Evolutionary conservation across 805 yeast species (phyloP), one percentile per base, ranked within the genome.

Genomic region (Candida silvatica): DNA sequence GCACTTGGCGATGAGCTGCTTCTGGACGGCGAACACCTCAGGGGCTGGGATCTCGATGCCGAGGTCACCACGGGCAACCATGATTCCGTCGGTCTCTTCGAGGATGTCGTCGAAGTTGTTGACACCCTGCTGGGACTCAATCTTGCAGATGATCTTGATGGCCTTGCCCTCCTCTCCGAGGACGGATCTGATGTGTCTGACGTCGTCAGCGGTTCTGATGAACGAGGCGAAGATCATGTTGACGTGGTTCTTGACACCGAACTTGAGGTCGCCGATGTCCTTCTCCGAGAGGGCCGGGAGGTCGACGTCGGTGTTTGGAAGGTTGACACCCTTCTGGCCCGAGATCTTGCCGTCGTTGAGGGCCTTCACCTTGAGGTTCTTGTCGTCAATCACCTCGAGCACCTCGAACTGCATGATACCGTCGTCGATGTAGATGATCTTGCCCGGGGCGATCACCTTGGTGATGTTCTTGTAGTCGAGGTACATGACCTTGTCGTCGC

Each of bases 11-110:
- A 92, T 90, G 70, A 92, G 75, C 73, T 88, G 95, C 77, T 92
- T 92, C 73, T 92, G 98, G 52, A 88, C 97, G 54, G 92, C 87
- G 64, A 92, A 88, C 45, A 92, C 98, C 71, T 88, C 94, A 47
- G 97, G 90, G 48, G 98, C 97, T 49, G 97, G 97, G 58, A 92
- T 92, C 74, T 92, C 98, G 58, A 92, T 92, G 76, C 98, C 98
- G 56, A 92, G 76, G 66, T 92, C 98, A 75, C 98, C 98, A 71
- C 98, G 82, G 57, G 98, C 98, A 63, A 92, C 97, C 98, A 92
- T 92, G 59, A 92, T 96, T 74, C 97, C 98, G 62, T 92, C 98
- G 45, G 98, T 92, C 65, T 79, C 95, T 55, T 62, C 63, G 61
- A 92, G 78, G 59, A 92, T 92, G 45, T 85, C 97, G 66, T 92